A percentile compares a stretch with the other conserved stretches of the same genome.
Evolutionary conservation across 768 basidiomycete genomes (phyloP).

Genomic region (Cubamyces sp.): DNA sequence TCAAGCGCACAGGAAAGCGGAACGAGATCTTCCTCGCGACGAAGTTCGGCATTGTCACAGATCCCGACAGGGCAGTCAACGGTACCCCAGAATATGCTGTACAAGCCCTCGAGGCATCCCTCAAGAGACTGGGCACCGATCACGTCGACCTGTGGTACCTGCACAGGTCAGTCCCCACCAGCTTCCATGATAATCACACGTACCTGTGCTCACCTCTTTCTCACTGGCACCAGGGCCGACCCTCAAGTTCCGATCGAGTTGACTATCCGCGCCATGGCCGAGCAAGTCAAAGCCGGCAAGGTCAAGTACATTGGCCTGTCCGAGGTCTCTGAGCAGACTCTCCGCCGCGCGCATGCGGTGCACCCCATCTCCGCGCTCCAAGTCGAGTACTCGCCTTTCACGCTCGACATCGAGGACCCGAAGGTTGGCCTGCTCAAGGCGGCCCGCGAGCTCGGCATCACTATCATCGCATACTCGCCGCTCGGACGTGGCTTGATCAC

Average conservation of each 20-base stretch:
- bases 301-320: constrained; percentile 41
- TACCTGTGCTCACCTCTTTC: neutral
- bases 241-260: constrained; percentile 17
- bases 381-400: constrained; percentile 43
- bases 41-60: constrained; percentile 38
- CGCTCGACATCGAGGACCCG: constrained; percentile 41
- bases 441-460: constrained; percentile 45
- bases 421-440: constrained; percentile 37
- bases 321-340: constrained; percentile 37
- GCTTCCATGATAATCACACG: too few relatives aligned
- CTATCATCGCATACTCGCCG: constrained; percentile 49
- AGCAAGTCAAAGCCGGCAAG: constrained; percentile 41
- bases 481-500: constrained; percentile 54
- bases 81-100: constrained; percentile 35
- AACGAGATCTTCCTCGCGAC: constrained; percentile 50
- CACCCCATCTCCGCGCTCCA: constrained; percentile 43
- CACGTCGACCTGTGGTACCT: constrained; percentile 40
- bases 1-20: constrained; percentile 58
- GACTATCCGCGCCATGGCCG: constrained; percentile 33
- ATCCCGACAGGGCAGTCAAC: constrained; percentile 23
- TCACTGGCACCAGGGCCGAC: neutral
- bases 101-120: constrained; percentile 31
- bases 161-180: constrained; percentile 30
- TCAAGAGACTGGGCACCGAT: constrained; percentile 36
- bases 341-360: constrained; percentile 43